Percentiles rank a stretch among this genome's conserved stretches.
phyloP scores from a whole-genome alignment of 192 early-diverging fungal genomes.

The Podila verticillata region DNA sequence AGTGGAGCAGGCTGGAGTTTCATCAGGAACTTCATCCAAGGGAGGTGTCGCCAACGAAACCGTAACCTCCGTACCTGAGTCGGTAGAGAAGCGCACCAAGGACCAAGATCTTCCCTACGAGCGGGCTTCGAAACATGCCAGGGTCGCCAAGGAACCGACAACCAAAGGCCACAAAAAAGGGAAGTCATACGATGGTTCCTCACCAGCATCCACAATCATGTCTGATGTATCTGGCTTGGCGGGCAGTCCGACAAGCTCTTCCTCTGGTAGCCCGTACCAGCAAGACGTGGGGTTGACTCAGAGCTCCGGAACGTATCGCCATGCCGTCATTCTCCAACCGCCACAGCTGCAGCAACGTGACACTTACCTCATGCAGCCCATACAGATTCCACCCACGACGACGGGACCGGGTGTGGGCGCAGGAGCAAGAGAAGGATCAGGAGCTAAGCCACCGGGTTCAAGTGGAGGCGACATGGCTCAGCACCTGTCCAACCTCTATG shows the following conservation, averaged over 20 bases:
- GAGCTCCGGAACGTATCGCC: constrained; percentile 17
- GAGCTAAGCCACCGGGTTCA: not conserved
- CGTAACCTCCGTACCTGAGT: not conserved
- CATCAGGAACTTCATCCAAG: not conserved
- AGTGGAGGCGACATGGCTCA: not conserved
- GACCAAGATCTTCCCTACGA: constrained; percentile 17
- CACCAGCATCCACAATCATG: too few relatives aligned
- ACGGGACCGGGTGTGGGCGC: not conserved
- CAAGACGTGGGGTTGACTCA: not conserved
- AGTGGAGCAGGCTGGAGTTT: constrained; percentile 1
- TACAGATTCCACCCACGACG: constrained; percentile 29
- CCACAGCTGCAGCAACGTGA: constrained; percentile 20
- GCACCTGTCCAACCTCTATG: constrained; percentile 20
- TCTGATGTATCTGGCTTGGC: too few relatives aligned
- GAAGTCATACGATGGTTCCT: not conserved
- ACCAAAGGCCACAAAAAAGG: not conserved
- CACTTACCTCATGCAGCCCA: constrained; percentile 42
- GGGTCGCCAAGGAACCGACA: not conserved
- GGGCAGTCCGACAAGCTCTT: not conserved
- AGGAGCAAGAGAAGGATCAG: not conserved
- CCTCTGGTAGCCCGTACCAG: not conserved
- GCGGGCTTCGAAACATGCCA: constrained; percentile 26
- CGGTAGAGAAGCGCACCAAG: constrained; percentile 20
- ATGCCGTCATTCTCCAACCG: constrained; percentile 23
- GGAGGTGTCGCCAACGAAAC: not conserved